phyloP scores from a whole-genome alignment of 768 basidiomycete genomes.

The Phaeotremella fagi region DNA sequence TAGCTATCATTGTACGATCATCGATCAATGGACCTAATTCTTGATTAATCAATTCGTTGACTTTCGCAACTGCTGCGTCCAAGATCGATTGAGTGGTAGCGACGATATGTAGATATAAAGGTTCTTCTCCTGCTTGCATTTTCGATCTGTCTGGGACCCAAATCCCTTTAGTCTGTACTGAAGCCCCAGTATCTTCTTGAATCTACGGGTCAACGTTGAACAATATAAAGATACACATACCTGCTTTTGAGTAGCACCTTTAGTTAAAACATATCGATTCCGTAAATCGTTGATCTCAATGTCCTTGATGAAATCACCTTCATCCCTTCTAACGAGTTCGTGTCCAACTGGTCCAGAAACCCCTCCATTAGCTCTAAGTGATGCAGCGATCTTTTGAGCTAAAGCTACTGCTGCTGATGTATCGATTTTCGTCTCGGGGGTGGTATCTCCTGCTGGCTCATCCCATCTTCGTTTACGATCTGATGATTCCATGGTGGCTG shows the following conservation, averaged over 20 bases:
- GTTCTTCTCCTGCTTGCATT: constrained; percentile 87
- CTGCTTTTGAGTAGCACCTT: constrained; percentile 85
- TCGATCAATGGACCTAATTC: constrained; percentile 51
- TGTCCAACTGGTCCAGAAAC: constrained; percentile 44
- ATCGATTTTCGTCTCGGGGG: constrained; percentile 51
- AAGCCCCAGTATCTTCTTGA: constrained; percentile 83
- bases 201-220: constrained; percentile 56
- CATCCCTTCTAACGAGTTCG: constrained; percentile 57
- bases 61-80: constrained; percentile 48
- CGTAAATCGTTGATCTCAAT: constrained; percentile 96
- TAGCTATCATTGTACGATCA: constrained; percentile 45
- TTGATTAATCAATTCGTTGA: constrained; percentile 50
- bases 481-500: background rate
- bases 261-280: constrained; percentile 91
- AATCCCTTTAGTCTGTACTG: constrained; percentile 83
- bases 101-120: constrained; percentile 87
- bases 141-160: constrained; percentile 94
- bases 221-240: constrained; percentile 52
- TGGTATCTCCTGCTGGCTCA: constrained; percentile 56
- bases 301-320: constrained; percentile 77
- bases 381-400: constrained; percentile 84
- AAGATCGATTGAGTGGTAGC: constrained; percentile 53
- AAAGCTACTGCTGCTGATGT: constrained; percentile 74
- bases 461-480: constrained; percentile 74
- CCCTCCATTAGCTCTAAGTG: constrained; percentile 17